Evolutionary conservation across 1,139 yeast genomes (phyloP).

Genomic region (Pichia kudriavzevii): DNA sequence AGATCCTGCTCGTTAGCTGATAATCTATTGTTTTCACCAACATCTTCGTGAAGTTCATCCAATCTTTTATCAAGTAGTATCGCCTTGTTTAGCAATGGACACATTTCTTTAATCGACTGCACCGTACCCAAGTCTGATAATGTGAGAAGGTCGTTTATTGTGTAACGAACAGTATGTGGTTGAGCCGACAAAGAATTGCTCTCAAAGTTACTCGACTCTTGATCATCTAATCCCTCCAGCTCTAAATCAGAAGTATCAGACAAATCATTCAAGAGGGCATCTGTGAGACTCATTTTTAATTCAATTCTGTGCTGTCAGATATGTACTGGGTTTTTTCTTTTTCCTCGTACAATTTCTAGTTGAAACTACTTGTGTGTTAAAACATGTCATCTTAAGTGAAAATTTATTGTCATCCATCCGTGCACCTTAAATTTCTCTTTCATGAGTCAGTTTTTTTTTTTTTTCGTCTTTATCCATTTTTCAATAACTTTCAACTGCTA

Average conservation of each 20-base stretch:
- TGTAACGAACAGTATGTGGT: neutral
- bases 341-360: too few relatives aligned
- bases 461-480: too few relatives aligned
- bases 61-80: conserved; percentile 22
- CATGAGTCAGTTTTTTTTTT: too few relatives aligned
- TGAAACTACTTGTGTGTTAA: too few relatives aligned
- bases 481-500: too few relatives aligned
- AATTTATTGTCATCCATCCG: too few relatives aligned
- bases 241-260: conserved; percentile 13
- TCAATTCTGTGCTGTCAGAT: too few relatives aligned
- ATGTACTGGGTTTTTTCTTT: too few relatives aligned
- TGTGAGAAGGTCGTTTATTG: conserved; percentile 9
- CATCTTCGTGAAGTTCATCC: neutral
- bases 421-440: too few relatives aligned
- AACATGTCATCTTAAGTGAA: too few relatives aligned
- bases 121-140: conserved; percentile 9
- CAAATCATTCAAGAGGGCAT: conserved; percentile 20
- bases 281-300: conserved; percentile 24
- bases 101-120: conserved; percentile 11
- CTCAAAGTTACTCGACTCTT: neutral
- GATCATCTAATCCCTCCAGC: neutral
- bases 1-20: conserved; percentile 24
- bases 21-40: neutral
- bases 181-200: neutral
- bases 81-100: conserved; percentile 21